A percentile compares a stretch with the other conserved stretches of the same genome.
Evolutionary conservation across 192 early-diverging fungal genomes (phyloP).

Genomic region (Jimgerdemannia flammicorona): DNA sequence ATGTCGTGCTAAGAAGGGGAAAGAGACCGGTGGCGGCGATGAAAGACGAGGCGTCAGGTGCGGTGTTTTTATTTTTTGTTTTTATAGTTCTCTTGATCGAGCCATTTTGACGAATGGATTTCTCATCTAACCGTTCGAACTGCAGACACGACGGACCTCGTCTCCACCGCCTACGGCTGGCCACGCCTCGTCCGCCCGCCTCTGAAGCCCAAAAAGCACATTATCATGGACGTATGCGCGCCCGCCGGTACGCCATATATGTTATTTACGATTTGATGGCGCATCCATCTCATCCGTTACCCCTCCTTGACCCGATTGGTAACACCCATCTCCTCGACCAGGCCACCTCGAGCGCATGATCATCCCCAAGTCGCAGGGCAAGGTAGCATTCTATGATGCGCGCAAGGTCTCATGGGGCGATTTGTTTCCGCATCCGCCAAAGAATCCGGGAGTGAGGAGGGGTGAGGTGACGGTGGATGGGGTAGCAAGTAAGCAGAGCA

Average conservation of each 20-base stretch:
- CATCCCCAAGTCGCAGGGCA: constrained; percentile 66
- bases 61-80: constrained; percentile 1
- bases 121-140: neutral
- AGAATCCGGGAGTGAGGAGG: constrained; percentile 26
- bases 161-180: constrained; percentile 53
- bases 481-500: neutral
- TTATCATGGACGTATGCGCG: constrained; percentile 68
- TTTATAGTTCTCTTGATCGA: neutral
- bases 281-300: too few species aligned
- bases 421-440: constrained; percentile 69
- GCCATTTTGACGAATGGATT: constrained; percentile 5
- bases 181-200: constrained; percentile 71
- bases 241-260: constrained; percentile 22
- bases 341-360: constrained; percentile 62
- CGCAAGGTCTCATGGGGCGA: constrained; percentile 83
- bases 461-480: neutral
- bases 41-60: constrained; percentile 19
- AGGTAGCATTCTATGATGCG: constrained; percentile 68
- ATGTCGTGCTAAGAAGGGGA: constrained; percentile 71
- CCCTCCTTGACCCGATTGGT: too few species aligned
- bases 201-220: constrained; percentile 73
- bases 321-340: neutral
- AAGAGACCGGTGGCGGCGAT: constrained; percentile 30
- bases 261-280: too few species aligned
- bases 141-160: constrained; percentile 13